A percentile compares a stretch with the other conserved stretches of the same genome.
Evolutionary conservation across 2,329 filamentous ascomycete genomes (phyloP).

Genomic region (Ophiostoma sp.): DNA sequence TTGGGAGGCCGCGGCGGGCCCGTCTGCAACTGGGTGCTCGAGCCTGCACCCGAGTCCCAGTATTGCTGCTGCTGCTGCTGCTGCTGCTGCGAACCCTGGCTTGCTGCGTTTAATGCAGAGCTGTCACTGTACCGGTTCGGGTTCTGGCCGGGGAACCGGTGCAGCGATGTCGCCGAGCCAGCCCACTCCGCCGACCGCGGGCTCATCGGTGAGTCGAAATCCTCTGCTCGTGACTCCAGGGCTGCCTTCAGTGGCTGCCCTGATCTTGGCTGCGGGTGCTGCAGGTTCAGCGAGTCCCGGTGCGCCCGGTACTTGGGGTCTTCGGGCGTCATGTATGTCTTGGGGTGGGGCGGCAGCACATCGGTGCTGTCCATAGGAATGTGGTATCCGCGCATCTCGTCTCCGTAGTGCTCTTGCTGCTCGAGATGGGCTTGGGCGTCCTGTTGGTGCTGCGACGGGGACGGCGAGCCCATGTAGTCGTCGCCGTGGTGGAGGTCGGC

Average conservation of each 20-base stretch:
- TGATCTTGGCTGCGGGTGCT: constrained; percentile 71
- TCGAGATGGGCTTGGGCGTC: too few species aligned
- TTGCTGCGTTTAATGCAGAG: constrained; percentile 30
- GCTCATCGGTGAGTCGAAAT: constrained; percentile 57
- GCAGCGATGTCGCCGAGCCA: constrained; percentile 54
- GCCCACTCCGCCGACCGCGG: constrained; percentile 59
- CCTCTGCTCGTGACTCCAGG: constrained; percentile 63
- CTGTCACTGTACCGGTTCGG: constrained; percentile 46
- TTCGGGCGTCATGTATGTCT: constrained; percentile 52
- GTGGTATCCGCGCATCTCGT: constrained; percentile 18
- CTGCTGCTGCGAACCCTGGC: too few species aligned
- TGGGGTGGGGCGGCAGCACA: constrained; percentile 39
- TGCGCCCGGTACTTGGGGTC: constrained; percentile 79
- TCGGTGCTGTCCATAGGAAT: constrained; percentile 14
- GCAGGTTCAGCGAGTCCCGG: constrained; percentile 71
- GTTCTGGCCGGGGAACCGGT: constrained; percentile 45
- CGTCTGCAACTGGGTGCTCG: constrained; percentile 25
- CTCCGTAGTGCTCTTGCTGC: constrained; percentile 6
- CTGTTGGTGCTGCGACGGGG: constrained; percentile 19
- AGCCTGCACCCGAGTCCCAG: constrained; percentile 37
- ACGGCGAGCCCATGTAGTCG: constrained; percentile 25
- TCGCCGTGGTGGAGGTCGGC: constrained; percentile 39
- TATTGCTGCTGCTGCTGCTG: constrained; percentile 42
- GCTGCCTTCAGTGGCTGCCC: constrained; percentile 69
- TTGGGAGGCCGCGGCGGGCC: constrained; percentile 56